Base-by-base conservation (phyloP, 1,284 basidiomycete genomes). In the Ustilago cynodontis region DNA sequence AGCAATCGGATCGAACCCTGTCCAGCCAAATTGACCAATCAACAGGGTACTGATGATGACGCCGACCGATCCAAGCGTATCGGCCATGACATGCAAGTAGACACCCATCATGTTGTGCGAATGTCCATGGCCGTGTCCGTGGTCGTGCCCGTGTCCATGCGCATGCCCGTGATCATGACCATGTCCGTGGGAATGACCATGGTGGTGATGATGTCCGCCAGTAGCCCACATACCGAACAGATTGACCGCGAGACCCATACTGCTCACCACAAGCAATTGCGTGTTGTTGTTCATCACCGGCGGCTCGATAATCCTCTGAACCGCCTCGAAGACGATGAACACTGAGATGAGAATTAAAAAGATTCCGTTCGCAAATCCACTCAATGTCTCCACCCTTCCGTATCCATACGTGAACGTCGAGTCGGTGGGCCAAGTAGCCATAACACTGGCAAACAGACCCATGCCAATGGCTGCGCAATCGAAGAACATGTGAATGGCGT, bases 21-120 rank as follows among this genome's bases (percentile, higher is more conserved):
- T 99, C 95, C 95, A 99, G n/a, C 96, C 96, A 80, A 97, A 99
- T 68, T 92, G 92, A 80, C 96, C 92, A 78, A 99, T 99, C 67
- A 99, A 89, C 16, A 99, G 88, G 3, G 97, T 99, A 24, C 95
- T 98, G 60, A 98, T 90, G 83, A 99, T 99, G 9, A 99, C 97
- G n/a, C 97, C 97, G 20, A 99, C 95, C 11, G 94, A 95, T 50
- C 94, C 94, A 20, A 88, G 83, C 28, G 88, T 88, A 60, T 88
- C 88, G 20, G 88, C 88, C 84, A 88, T 86, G 39, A 88, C 87
- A 71, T 88, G 88, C 69, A 99, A 87, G 86, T 99, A 99, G 14
- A 99, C 95, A n/a, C 97, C 97, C 53, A 95, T 92, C 97, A 99
- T 99, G 86, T 99, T 99, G 87, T 99, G 94, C 86, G 93, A 94